These are phyloP conservation scores for Emmonsia crescens DNA, from an alignment of 2,329 filamentous ascomycete species.

Conservation along the genomic window DNA sequence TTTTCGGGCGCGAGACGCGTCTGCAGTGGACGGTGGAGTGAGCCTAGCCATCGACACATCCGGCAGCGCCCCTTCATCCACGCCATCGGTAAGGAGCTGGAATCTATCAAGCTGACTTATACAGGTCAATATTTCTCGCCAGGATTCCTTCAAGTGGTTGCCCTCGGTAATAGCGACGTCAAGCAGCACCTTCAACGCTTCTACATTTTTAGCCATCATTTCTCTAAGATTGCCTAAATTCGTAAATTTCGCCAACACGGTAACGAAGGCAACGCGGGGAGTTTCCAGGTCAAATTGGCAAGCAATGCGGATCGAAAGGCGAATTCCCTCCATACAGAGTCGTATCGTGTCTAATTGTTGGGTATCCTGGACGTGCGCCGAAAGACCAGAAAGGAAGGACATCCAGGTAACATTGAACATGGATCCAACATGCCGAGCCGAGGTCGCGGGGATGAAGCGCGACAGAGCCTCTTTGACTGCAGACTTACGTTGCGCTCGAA, in stretches of 20 bases:
- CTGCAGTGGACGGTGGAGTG: conserved; percentile 44
- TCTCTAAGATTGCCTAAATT: conserved; percentile 93
- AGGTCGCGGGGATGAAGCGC: conserved; percentile 83
- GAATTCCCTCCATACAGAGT: conserved; percentile 89
- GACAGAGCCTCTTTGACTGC: conserved; percentile 56
- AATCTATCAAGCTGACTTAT: conserved; percentile 92
- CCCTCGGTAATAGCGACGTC: conserved; percentile 91
- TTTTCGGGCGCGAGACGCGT: conserved; percentile 50
- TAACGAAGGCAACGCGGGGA: conserved; percentile 90
- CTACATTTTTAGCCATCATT: conserved; percentile 91
- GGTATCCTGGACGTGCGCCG: conserved; percentile 83
- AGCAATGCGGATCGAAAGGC: conserved; percentile 81
- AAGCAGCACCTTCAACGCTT: conserved; percentile 81
- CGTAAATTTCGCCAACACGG: conserved; percentile 82
- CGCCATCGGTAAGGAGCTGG: conserved; percentile 86
- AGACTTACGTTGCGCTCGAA: conserved; percentile 77
- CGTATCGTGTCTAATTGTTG: conserved; percentile 88
- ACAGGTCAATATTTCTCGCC: conserved; percentile 90
- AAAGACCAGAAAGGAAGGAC: conserved; percentile 93
- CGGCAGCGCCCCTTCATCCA: conserved; percentile 83
- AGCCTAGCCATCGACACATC: conserved; percentile 74
- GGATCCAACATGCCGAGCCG: conserved; percentile 85
- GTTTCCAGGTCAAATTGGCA: conserved; percentile 89
- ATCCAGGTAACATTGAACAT: conserved; percentile 99
- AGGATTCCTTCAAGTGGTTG: conserved; percentile 77